These are phyloP conservation scores for Cercospora zeina DNA, from an alignment of 2,329 filamentous ascomycete genomes.

Conservation along the genomic window DNA sequence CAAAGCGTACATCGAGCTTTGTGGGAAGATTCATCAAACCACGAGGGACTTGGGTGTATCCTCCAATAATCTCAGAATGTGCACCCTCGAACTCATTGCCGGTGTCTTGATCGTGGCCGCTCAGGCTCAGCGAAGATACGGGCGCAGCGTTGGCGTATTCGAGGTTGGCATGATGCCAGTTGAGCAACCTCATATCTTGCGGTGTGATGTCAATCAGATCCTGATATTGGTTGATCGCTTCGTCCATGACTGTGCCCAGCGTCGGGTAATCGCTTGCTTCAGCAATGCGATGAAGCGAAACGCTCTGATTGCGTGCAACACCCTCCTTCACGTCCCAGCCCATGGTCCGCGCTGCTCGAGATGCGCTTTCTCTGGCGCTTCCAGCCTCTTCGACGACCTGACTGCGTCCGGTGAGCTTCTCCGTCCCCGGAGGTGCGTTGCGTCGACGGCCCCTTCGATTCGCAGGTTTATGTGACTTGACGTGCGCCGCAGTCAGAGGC, in stretches of 20 bases:
- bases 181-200: slow-evolving; percentile 85
- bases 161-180: slow-evolving; percentile 97
- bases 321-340: slow-evolving; percentile 76
- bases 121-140: slow-evolving; percentile 80
- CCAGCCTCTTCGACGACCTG: slow-evolving; percentile 71
- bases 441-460: slow-evolving; percentile 39
- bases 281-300: slow-evolving; percentile 68
- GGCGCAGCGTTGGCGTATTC: slow-evolving; percentile 96
- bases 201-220: slow-evolving; percentile 77
- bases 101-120: slow-evolving; percentile 94
- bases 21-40: slow-evolving; percentile 77
- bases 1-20: slow-evolving; percentile 73
- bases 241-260: slow-evolving; percentile 86
- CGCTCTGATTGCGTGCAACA: slow-evolving; percentile 54
- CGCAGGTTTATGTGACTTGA: slow-evolving; percentile 36
- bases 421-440: slow-evolving; percentile 54
- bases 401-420: slow-evolving; percentile 68
- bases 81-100: slow-evolving; percentile 96
- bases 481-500: slow-evolving; percentile 36
- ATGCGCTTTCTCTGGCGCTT: slow-evolving; percentile 69
- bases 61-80: slow-evolving; percentile 89
- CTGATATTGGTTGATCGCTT: slow-evolving; percentile 86
- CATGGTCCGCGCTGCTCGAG: slow-evolving; percentile 73
- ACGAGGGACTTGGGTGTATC: slow-evolving; percentile 89
- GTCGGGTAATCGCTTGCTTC: slow-evolving; percentile 65